Percentiles rank a stretch among this genome's conserved stretches.
These are phyloP conservation scores for Backusella westeae DNA, from an alignment of 192 early-diverging fungal genomes.

Conservation along the genomic window DNA sequence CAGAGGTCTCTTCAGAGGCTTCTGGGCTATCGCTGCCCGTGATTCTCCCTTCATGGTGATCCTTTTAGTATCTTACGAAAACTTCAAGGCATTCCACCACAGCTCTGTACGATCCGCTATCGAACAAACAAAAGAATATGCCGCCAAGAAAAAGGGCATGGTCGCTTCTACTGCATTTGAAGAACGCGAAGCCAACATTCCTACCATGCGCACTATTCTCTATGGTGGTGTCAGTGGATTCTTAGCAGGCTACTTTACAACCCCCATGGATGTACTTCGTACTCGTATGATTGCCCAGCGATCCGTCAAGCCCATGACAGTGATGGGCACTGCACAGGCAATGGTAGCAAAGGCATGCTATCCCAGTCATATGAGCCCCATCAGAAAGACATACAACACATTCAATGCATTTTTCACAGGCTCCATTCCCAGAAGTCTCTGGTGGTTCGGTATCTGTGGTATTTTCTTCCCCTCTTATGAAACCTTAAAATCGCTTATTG, in stretches of 20 bases:
- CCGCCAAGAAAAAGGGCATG: constrained; percentile 32
- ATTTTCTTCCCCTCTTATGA: constrained; percentile 80
- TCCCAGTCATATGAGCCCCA: background rate
- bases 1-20: constrained; percentile 65
- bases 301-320: constrained; percentile 15
- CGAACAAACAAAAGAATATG: constrained; percentile 14
- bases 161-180: constrained; percentile 49
- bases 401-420: constrained; percentile 62
- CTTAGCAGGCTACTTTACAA: constrained; percentile 72
- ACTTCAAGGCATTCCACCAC: constrained; percentile 66
- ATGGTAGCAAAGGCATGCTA: constrained; percentile 32
- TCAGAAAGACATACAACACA: constrained; percentile 22
- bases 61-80: constrained; percentile 71
- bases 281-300: constrained; percentile 66
- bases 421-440: constrained; percentile 56
- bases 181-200: constrained; percentile 58
- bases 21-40: constrained; percentile 66
- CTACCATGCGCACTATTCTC: constrained; percentile 62
- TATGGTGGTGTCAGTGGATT: constrained; percentile 74
- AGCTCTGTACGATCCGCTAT: constrained; percentile 36
- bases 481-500: constrained; percentile 45
- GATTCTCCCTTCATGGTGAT: constrained; percentile 83
- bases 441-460: constrained; percentile 79
- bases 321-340: constrained; percentile 28
- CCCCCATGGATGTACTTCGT: constrained; percentile 72